phyloP scores from a whole-genome alignment of 2,329 filamentous ascomycete species.

The Talaromyces sp. region DNA sequence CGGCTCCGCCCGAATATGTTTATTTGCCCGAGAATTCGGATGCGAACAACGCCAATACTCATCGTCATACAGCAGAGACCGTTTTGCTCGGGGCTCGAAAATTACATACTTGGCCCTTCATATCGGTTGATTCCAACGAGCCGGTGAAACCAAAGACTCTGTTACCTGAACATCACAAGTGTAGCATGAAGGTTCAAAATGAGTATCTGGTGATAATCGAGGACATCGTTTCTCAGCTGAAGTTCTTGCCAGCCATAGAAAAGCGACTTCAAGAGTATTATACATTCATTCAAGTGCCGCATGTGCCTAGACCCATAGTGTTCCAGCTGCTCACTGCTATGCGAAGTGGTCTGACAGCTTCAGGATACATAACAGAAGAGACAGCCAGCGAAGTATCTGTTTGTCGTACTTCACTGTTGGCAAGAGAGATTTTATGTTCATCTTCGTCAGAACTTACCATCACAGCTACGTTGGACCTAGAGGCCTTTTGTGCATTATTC shows the following conservation, averaged over 20 bases:
- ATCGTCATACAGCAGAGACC: background rate
- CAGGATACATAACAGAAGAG: slow-evolving; percentile 2
- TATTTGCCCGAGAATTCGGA: background rate
- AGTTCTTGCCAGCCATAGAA: slow-evolving; percentile 13
- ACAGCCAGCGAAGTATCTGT: background rate
- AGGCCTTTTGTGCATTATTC: slow-evolving; percentile 17
- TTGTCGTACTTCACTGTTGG: background rate
- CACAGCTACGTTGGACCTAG: slow-evolving; percentile 11
- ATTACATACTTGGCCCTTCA: background rate
- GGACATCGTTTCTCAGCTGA: slow-evolving; percentile 13
- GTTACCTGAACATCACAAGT: background rate
- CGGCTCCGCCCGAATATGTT: background rate
- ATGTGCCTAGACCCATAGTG: slow-evolving; percentile 15
- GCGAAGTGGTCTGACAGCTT: slow-evolving; percentile 1
- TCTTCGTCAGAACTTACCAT: slow-evolving; percentile 13
- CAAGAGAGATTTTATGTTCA: slow-evolving; percentile 6
- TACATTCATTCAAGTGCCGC: slow-evolving; percentile 7
- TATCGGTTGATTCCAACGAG: slow-evolving; percentile 7
- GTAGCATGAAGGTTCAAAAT: slow-evolving; percentile 7
- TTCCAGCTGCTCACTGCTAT: slow-evolving; percentile 9
- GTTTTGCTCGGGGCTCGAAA: background rate
- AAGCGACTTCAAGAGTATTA: slow-evolving; percentile 15
- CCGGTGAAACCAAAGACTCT: background rate
- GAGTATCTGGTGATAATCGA: slow-evolving; percentile 9
- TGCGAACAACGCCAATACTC: background rate